Evolutionary conservation across 768 basidiomycete genomes (phyloP).

Genomic region (Lentinula boryana): DNA sequence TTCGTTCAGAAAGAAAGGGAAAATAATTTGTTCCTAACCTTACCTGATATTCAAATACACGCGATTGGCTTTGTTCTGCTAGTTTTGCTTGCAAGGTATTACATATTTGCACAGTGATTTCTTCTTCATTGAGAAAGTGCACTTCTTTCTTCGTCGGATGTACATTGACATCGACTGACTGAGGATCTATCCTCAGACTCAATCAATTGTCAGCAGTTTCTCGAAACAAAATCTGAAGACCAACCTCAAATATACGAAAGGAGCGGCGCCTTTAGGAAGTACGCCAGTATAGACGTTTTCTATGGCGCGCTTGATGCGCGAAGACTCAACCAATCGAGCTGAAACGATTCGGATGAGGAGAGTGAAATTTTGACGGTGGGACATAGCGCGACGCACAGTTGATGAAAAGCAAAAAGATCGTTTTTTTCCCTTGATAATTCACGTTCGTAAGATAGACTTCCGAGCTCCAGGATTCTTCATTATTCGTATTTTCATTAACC

Average conservation of each 20-base stretch:
- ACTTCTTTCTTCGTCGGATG: constrained; percentile 98
- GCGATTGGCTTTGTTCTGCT: constrained; percentile 56
- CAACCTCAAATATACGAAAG: constrained; percentile 93
- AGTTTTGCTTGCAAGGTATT: constrained; percentile 66
- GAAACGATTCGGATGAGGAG: not conserved
- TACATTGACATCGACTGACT: constrained; percentile 92
- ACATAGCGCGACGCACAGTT: constrained; percentile 62
- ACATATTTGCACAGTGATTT: constrained; percentile 71
- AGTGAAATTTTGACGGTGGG: constrained; percentile 24
- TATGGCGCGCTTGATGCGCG: constrained; percentile 78
- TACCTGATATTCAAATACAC: constrained; percentile 71
- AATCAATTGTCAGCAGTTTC: not conserved
- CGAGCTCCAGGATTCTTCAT: constrained; percentile 56
- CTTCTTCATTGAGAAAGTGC: constrained; percentile 89
- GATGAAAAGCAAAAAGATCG: constrained; percentile 84
- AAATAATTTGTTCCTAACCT: not conserved
- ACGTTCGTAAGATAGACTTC: constrained; percentile 78
- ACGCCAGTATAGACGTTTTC: constrained; percentile 81
- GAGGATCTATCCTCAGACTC: constrained; percentile 80
- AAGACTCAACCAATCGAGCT: constrained; percentile 93
- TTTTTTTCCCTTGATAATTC: constrained; percentile 87
- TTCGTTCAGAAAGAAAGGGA: not conserved
- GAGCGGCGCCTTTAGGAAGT: constrained; percentile 83
- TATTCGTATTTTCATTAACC: constrained; percentile 19
- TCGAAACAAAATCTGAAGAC: not conserved